Evolutionary conservation across 2,329 filamentous ascomycete genomes (phyloP), one percentile per base, ranked within the genome.

Genomic region (Pseudocercospora fijiensis): DNA sequence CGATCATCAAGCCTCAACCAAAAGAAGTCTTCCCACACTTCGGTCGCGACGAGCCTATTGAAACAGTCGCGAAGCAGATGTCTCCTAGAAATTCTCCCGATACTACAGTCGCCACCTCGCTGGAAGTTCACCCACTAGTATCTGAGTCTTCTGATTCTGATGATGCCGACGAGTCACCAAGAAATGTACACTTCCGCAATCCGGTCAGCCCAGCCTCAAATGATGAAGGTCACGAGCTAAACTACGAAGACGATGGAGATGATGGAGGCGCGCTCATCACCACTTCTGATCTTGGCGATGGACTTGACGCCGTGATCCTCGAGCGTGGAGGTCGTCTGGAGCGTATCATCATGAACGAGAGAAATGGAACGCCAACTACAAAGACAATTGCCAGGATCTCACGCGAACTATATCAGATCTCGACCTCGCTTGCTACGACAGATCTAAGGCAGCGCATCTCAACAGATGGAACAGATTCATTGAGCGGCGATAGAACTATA

Each of bases 231-330:
- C 55, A 43, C 18, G 56, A 47, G 58, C 47, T 22, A 27, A 28
- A 26, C 20, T 33, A 18, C 49, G 60, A 63, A 33, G 58, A 30
- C 28, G 20, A 27, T 27, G n/a, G 41, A 27, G 59, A 45, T 41
- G 20, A 27, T 27, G n/a, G 41, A 27, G 59, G 37, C 33, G 41
- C 26, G 11, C 49, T 70, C 6, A 49, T 66, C 33, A 61, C 65
- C n/a, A 64, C 64, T 16, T 57, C 66, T 28, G 76, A 80, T 49
- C 68, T 80, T 5, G 75, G 74, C 7, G 64, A 74, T 7, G 71
- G 76, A 53, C 76, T 80, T 41, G 78, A 80, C 59, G 71, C 72
- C 6, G 77, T 80, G 24, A 75, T 80, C 16, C 68, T 76, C 30
- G 78, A 80, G 64, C 78, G 79, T 61, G 67, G 74, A 2, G 76